These are phyloP conservation scores for Ogataea trehalophila DNA, from an alignment of 805 yeast species.

Conservation along the genomic window DNA sequence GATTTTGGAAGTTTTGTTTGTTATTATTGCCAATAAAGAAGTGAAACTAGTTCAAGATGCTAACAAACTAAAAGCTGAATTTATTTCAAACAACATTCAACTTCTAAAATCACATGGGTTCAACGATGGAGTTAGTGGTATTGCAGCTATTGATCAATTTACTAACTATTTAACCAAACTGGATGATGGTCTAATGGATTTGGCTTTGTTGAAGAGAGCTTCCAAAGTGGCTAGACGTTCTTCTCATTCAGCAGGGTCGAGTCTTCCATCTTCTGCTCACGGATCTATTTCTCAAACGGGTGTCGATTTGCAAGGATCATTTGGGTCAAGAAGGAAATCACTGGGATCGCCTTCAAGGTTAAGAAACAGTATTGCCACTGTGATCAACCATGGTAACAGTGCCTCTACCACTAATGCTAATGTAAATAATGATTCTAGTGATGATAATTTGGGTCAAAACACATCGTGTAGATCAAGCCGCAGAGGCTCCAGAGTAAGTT, in stretches of 20 bases:
- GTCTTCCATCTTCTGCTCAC: background rate
- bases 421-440: background rate
- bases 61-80: constrained; percentile 26
- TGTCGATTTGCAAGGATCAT: background rate
- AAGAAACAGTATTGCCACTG: constrained; percentile 6
- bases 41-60: constrained; percentile 41
- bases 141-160: constrained; percentile 39
- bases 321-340: constrained; percentile 1
- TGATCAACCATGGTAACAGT: background rate
- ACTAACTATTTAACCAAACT: constrained; percentile 53
- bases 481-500: constrained; percentile 1
- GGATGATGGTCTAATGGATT: constrained; percentile 63
- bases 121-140: constrained; percentile 15
- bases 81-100: constrained; percentile 8
- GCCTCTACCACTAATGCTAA: background rate
- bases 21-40: constrained; percentile 66
- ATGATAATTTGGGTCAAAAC: background rate
- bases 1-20: constrained; percentile 63
- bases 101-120: constrained; percentile 3
- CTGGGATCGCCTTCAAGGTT: constrained; percentile 6
- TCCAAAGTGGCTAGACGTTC: constrained; percentile 28
- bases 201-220: constrained; percentile 46
- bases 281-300: background rate
- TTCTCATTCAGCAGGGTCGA: constrained; percentile 6
- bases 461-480: constrained; percentile 2